These are phyloP conservation scores for Aspergillus amoenus DNA, from an alignment of 2,329 filamentous ascomycete genomes.

Conservation along the genomic window DNA sequence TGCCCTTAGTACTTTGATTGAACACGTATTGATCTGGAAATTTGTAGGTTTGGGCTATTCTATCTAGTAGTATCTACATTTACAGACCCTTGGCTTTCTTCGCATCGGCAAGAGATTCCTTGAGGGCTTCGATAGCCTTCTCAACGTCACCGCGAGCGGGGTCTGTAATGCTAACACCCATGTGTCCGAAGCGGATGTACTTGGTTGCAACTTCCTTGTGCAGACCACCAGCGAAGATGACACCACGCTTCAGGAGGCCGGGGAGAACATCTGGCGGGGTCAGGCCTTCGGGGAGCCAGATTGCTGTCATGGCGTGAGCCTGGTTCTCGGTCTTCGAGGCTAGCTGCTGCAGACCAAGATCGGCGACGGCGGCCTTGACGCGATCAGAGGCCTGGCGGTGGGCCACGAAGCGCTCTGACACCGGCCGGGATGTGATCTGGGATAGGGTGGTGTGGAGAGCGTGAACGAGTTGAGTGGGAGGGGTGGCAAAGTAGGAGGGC, in stretches of 20 bases:
- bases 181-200: conserved; percentile 96
- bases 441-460: conserved; percentile 85
- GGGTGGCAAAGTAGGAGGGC: conserved; percentile 95
- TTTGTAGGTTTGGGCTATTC: not conserved
- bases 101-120: conserved; percentile 71
- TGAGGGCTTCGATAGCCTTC: conserved; percentile 75
- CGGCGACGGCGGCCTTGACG: conserved; percentile 79
- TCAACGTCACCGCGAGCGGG: conserved; percentile 77
- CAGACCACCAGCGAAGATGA: conserved; percentile 91
- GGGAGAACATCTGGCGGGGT: conserved; percentile 81
- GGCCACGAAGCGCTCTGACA: conserved; percentile 77
- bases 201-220: conserved; percentile 93
- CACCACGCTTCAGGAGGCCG: conserved; percentile 78
- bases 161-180: conserved; percentile 91
- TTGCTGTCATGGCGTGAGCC: conserved; percentile 96
- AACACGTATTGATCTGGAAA: not conserved
- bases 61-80: conserved; percentile 3
- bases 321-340: conserved; percentile 84
- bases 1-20: not conserved
- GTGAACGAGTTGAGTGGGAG: conserved; percentile 88
- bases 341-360: conserved; percentile 83
- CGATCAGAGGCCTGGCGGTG: conserved; percentile 78
- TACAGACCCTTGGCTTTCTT: conserved; percentile 58
- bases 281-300: conserved; percentile 85
- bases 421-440: conserved; percentile 78